These are phyloP conservation scores for Porogramme epimiltina DNA, from an alignment of 1,284 basidiomycete species.

Conservation along the genomic window DNA sequence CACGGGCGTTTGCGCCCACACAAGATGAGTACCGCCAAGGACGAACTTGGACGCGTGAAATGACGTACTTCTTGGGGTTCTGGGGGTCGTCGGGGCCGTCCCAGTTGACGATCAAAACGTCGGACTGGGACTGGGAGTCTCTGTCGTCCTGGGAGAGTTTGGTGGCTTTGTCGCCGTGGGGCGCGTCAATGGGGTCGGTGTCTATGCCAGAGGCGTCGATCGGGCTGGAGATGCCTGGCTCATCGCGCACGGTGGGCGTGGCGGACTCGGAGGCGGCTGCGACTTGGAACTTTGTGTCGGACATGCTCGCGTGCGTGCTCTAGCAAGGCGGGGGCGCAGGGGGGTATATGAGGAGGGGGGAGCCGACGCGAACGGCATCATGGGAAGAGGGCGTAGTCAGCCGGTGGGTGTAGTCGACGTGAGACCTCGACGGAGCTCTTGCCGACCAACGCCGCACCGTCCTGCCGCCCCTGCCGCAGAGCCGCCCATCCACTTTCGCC, in stretches of 20 bases:
- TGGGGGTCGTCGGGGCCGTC: conserved; percentile 60
- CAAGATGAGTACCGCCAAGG: neutral
- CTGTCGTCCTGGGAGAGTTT: neutral
- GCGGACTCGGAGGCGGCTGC: conserved; percentile 4
- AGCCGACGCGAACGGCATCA: conserved; percentile 7
- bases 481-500: no score
- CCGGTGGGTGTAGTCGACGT: neutral
- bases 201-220: conserved; percentile 2
- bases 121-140: conserved; percentile 1
- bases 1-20: neutral
- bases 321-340: neutral
- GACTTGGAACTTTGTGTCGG: neutral
- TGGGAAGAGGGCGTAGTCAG: conserved; percentile 13
- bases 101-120: conserved; percentile 50
- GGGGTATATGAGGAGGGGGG: conserved; percentile 6
- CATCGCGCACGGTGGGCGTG: conserved; percentile 16
- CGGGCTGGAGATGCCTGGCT: conserved; percentile 11
- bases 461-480: neutral
- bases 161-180: neutral
- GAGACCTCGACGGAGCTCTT: no score
- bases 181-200: neutral
- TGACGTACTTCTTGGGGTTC: conserved; percentile 65
- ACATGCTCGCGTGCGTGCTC: neutral
- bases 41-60: neutral
- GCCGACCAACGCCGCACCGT: no score